Conservation (phyloP, 23 red algal genomes). For the Cyanidiococcus yangmingshanensis region DNA sequence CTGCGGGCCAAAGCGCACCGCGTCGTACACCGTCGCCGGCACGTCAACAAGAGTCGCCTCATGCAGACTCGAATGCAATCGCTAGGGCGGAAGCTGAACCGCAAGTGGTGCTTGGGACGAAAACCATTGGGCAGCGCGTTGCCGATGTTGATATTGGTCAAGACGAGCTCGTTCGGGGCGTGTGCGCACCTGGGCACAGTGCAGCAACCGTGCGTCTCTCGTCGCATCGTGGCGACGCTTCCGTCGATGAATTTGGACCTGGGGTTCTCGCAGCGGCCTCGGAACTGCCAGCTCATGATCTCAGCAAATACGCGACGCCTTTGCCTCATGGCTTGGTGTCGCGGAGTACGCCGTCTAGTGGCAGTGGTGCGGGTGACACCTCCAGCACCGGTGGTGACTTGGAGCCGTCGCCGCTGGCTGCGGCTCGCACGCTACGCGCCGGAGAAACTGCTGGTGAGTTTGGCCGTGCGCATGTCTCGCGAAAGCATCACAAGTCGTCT, state of each 20-base stretch:
- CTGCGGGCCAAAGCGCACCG: not conserved
- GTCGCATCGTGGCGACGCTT: not conserved
- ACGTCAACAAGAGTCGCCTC: not conserved
- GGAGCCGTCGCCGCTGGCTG: not conserved
- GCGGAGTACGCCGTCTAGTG: not conserved
- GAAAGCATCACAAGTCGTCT: not conserved
- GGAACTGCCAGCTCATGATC: not conserved
- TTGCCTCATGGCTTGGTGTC: constrained; percentile 1
- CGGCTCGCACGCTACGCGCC: not conserved
- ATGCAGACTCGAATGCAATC: not conserved
- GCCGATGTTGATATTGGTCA: not conserved
- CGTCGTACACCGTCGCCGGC: not conserved
- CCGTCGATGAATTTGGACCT: not conserved
- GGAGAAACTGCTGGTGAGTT: not conserved
- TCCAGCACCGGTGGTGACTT: not conserved
- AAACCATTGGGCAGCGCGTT: not conserved
- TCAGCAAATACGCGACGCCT: constrained; percentile 19
- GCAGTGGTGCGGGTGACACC: not conserved
- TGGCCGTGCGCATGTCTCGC: not conserved
- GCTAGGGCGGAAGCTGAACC: not conserved
- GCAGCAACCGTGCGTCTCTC: not conserved
- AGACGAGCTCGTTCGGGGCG: not conserved
- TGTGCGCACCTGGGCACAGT: not conserved
- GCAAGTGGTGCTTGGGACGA: too few species aligned
- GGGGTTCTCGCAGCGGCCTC: not conserved